These are phyloP conservation scores for Apiotrichum montevideense DNA, from an alignment of 1,284 basidiomycete genomes.

Conservation along the genomic window DNA sequence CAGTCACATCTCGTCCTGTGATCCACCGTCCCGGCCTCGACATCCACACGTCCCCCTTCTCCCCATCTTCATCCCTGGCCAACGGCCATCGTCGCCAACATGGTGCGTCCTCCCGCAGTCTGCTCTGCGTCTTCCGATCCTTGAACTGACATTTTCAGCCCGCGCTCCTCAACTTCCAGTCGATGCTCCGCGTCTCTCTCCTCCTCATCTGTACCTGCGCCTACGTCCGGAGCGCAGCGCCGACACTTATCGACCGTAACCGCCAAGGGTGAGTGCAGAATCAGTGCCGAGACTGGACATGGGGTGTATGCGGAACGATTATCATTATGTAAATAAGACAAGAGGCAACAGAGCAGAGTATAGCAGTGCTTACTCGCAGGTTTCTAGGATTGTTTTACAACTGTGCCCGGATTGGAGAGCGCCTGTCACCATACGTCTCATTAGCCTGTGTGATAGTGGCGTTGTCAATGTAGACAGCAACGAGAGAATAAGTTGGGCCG, in stretches of 20 bases:
- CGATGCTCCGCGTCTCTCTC: slow-evolving; percentile 84
- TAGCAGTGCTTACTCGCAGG: slow-evolving; percentile 47
- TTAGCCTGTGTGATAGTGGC: slow-evolving; percentile 77
- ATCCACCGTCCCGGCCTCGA: too few species aligned
- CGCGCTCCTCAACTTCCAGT: slow-evolving; percentile 96
- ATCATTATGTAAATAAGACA: too few species aligned
- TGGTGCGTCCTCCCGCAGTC: not conserved
- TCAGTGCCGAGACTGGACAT: not conserved
- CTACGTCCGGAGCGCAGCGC: slow-evolving; percentile 83
- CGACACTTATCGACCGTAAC: slow-evolving; percentile 84
- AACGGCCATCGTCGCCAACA: not conserved
- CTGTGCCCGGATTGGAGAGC: slow-evolving; percentile 82
- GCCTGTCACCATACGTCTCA: slow-evolving; percentile 75
- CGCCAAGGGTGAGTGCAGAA: slow-evolving; percentile 71
- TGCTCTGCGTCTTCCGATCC: too few species aligned
- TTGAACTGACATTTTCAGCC: slow-evolving; percentile 55
- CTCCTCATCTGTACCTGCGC: slow-evolving; percentile 96
- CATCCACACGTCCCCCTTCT: too few species aligned
- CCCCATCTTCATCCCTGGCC: too few species aligned
- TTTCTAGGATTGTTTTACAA: slow-evolving; percentile 90
- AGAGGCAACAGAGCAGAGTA: not conserved
- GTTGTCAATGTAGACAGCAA: slow-evolving; percentile 25
- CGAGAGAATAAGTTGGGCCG: too few species aligned
- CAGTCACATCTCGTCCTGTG: too few species aligned
- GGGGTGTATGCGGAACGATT: not conserved